A percentile compares a stretch with the other conserved stretches of the same genome.
Conservation (phyloP, 169 alveolate genomes). For the Babesia bigemina region DNA sequence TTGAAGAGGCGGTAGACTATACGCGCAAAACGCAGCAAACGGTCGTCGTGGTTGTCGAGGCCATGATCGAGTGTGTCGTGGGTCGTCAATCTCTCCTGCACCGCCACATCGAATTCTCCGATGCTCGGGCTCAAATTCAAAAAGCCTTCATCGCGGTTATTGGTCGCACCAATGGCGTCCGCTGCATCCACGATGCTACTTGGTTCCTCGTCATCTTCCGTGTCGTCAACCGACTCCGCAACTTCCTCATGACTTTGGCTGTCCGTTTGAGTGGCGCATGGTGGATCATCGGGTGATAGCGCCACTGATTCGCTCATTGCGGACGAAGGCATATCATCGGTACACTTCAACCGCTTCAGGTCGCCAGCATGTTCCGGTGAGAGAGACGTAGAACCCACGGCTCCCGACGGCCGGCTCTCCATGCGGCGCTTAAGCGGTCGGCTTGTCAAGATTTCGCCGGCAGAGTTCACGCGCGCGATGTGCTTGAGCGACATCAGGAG, state of each 20-base stretch:
- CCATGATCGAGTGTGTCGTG: neutral
- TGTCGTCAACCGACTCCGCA: neutral
- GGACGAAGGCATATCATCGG: too few relatives aligned
- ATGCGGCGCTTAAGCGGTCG: neutral
- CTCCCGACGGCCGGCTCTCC: neutral
- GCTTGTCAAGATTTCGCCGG: neutral
- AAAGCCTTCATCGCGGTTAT: neutral
- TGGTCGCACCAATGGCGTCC: neutral
- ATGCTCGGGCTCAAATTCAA: neutral
- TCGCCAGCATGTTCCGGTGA: neutral
- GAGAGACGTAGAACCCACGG: too few relatives aligned
- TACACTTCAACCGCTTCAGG: neutral
- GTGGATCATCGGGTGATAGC: neutral
- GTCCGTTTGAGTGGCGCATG: neutral
- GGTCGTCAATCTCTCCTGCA: neutral
- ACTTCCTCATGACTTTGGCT: neutral
- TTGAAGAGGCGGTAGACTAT: conserved; percentile 8
- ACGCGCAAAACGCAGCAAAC: conserved; percentile 3
- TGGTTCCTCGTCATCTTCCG: neutral
- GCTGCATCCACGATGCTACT: neutral
- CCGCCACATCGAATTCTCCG: neutral
- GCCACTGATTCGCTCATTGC: neutral
- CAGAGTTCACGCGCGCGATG: conserved; percentile 1
- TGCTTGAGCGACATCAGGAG: conserved; percentile 25
- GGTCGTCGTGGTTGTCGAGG: neutral